A percentile compares a stretch with the other conserved stretches of the same genome.
Conservation (phyloP, 1,284 basidiomycete genomes). For the Naganishia cerealis region DNA sequence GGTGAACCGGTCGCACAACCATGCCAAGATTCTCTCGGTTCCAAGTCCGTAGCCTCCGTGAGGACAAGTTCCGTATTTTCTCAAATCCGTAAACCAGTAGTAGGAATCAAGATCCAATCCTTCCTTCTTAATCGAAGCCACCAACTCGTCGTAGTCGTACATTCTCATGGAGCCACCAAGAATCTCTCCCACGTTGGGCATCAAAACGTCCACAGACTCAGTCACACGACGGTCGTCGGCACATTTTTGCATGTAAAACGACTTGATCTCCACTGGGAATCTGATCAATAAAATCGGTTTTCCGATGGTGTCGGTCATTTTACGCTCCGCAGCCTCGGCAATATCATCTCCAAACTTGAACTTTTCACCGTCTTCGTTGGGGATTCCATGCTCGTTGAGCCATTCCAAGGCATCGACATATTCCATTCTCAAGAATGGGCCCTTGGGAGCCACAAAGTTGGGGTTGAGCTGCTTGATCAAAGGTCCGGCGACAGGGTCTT, state of each 20-base stretch:
- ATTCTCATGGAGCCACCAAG: slow-evolving; percentile 99
- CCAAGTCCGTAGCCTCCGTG: slow-evolving; percentile 97
- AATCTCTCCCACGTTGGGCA: slow-evolving; percentile 98
- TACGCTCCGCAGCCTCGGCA: slow-evolving; percentile 94
- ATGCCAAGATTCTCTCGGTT: slow-evolving; percentile 91
- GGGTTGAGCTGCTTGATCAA: slow-evolving; percentile 92
- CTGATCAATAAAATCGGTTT: slow-evolving; percentile 90
- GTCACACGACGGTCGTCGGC: slow-evolving; percentile 69
- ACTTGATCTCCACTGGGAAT: slow-evolving; percentile 91
- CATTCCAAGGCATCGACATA: slow-evolving; percentile 93
- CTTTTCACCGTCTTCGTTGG: no score
- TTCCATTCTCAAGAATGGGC: slow-evolving; percentile 89
- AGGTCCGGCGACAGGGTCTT: slow-evolving; percentile 69
- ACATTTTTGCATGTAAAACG: slow-evolving; percentile 97
- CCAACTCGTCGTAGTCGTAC: slow-evolving; percentile 82
- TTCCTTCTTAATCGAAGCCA: slow-evolving; percentile 87
- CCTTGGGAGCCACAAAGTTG: slow-evolving; percentile 71
- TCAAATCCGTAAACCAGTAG: slow-evolving; percentile 96
- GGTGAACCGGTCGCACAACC: slow-evolving; percentile 90
- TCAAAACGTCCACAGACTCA: slow-evolving; percentile 93
- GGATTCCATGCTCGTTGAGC: slow-evolving; percentile 85
- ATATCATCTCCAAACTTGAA: slow-evolving; percentile 99
- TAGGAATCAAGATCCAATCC: slow-evolving; percentile 92
- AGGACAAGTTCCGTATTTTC: slow-evolving; percentile 96
- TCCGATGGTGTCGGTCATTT: slow-evolving; percentile 98